Conservation (phyloP, 2,329 filamentous ascomycete species). For the Ceratocystis cacaofunesta region DNA sequence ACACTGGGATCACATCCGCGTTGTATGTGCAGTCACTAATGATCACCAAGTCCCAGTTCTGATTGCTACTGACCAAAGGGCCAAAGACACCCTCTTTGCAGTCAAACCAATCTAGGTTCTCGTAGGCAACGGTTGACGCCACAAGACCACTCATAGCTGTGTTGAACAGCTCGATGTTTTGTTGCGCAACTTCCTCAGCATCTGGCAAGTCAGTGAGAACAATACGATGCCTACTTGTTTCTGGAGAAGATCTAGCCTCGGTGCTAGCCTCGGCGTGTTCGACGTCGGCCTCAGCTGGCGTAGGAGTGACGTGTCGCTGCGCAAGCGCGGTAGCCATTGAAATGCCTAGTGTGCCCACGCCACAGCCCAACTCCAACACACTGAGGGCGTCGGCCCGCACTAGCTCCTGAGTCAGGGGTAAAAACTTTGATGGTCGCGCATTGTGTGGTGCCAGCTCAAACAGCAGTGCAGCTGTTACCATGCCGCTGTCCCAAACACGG, state of each 20-base stretch:
- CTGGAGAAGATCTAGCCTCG: not conserved
- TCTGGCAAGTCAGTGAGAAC: constrained; percentile 42
- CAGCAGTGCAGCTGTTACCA: constrained; percentile 30
- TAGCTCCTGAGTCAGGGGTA: constrained; percentile 5
- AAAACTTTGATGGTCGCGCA: not conserved
- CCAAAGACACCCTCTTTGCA: constrained; percentile 33
- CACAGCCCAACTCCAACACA: constrained; percentile 41
- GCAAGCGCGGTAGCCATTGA: constrained; percentile 30
- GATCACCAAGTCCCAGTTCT: constrained; percentile 38
- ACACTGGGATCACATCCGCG: constrained; percentile 37
- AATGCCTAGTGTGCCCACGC: constrained; percentile 41
- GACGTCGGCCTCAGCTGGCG: not conserved
- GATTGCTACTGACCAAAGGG: constrained; percentile 22
- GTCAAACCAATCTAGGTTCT: constrained; percentile 43
- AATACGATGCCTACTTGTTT: constrained; percentile 22
- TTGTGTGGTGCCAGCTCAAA: constrained; percentile 10
- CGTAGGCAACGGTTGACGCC: constrained; percentile 29
- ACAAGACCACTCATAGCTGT: constrained; percentile 6
- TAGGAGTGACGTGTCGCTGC: constrained; percentile 15
- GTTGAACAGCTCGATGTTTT: constrained; percentile 31
- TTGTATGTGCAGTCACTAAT: constrained; percentile 50
- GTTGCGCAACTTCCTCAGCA: constrained; percentile 33
- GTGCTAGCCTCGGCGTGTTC: not conserved
- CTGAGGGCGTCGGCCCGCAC: constrained; percentile 1
- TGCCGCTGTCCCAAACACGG: constrained; percentile 44